A percentile compares a stretch with the other conserved stretches of the same genome.
phyloP scores from a whole-genome alignment of 495 filamentous ascomycete species.

The Cladorrhinum samala region DNA sequence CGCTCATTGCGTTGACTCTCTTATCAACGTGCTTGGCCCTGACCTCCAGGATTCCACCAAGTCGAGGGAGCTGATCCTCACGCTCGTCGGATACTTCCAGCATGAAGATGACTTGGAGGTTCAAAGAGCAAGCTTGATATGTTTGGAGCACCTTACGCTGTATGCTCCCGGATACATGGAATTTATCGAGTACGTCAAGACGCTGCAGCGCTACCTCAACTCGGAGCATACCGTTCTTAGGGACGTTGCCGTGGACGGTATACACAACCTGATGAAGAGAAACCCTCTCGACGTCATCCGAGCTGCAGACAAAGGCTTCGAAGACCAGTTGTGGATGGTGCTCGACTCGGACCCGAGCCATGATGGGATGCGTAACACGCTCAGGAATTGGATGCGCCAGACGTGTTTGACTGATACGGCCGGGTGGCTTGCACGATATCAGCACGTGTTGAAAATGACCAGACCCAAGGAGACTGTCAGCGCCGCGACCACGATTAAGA shows the following conservation, averaged over 20 bases:
- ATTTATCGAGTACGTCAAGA: conserved; percentile 73
- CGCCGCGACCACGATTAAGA: conserved; percentile 41
- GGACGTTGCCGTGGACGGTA: conserved; percentile 76
- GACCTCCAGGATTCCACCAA: conserved; percentile 93
- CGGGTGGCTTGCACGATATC: conserved; percentile 80
- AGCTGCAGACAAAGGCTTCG: conserved; percentile 67
- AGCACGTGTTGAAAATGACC: conserved; percentile 83
- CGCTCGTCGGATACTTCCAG: conserved; percentile 75
- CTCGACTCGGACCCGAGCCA: conserved; percentile 72
- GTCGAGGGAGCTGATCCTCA: conserved; percentile 83
- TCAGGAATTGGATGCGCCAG: conserved; percentile 87
- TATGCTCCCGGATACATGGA: conserved; percentile 86
- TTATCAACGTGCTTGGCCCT: conserved; percentile 92
- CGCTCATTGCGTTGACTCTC: conserved; percentile 82
- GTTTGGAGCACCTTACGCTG: conserved; percentile 83
- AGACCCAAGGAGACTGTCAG: conserved; percentile 52
- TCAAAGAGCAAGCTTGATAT: conserved; percentile 69
- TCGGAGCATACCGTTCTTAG: conserved; percentile 60
- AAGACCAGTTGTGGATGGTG: conserved; percentile 87
- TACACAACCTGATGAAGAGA: conserved; percentile 92
- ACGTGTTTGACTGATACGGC: conserved; percentile 70
- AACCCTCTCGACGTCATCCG: conserved; percentile 73
- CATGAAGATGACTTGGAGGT: conserved; percentile 68
- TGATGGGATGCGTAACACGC: conserved; percentile 69
- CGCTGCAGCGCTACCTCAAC: conserved; percentile 68